Evolutionary conservation across 768 basidiomycete genomes (phyloP).

Genomic region (Mycena pura): DNA sequence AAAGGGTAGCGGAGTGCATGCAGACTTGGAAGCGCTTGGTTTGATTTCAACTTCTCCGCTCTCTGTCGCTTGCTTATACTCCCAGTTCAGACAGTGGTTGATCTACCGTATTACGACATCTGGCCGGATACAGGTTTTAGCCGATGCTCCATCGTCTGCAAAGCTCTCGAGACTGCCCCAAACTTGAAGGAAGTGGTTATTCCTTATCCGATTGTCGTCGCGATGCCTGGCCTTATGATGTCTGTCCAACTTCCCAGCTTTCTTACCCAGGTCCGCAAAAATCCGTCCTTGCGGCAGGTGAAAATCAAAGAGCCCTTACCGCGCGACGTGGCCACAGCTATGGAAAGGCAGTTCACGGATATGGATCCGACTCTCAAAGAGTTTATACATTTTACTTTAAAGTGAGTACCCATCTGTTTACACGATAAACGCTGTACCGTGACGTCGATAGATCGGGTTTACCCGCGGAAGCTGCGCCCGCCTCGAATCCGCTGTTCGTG

Average conservation of each 20-base stretch:
- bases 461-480: background rate
- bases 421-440: too few species aligned
- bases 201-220: background rate
- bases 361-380: background rate
- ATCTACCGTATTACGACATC: background rate
- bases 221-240: too few species aligned
- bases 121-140: background rate
- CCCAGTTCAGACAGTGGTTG: background rate
- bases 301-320: background rate
- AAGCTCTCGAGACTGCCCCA: background rate
- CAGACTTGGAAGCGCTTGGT: conserved; percentile 10
- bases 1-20: background rate
- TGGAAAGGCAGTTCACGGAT: background rate
- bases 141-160: background rate
- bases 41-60: background rate
- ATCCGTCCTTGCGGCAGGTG: background rate
- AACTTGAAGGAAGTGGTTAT: background rate
- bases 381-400: background rate
- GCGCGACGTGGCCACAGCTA: background rate
- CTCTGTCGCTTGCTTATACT: background rate
- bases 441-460: background rate
- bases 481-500: conserved; percentile 1
- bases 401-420: too few species aligned
- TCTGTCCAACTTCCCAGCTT: too few species aligned
- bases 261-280: background rate